Conservation (phyloP, 2,329 filamentous ascomycete species). For the Cladophialophora chaetospira region DNA sequence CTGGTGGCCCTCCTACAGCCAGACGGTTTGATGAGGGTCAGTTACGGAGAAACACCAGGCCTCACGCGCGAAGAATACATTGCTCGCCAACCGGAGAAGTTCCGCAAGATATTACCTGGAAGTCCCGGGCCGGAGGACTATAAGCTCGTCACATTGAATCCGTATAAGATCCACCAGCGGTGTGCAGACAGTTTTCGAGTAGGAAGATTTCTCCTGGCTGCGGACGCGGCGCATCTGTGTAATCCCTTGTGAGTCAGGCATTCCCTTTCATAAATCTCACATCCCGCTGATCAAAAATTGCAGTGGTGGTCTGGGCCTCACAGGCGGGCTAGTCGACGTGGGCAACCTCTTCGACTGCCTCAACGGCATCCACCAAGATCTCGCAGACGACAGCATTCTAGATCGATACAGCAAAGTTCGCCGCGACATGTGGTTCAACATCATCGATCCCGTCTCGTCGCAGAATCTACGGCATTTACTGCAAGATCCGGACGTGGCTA, state of each 20-base stretch:
- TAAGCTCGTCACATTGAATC: constrained; percentile 58
- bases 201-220: constrained; percentile 59
- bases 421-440: constrained; percentile 42
- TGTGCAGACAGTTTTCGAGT: constrained; percentile 61
- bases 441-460: constrained; percentile 45
- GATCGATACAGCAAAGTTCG: constrained; percentile 48
- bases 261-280: no score
- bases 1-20: constrained; percentile 63
- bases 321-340: constrained; percentile 64
- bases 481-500: constrained; percentile 40
- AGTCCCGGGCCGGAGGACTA: constrained; percentile 62
- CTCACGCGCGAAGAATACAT: constrained; percentile 57
- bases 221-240: constrained; percentile 59
- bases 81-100: constrained; percentile 57
- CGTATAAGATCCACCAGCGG: constrained; percentile 64
- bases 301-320: constrained; percentile 64
- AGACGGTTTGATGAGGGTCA: constrained; percentile 64
- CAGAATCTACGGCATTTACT: constrained; percentile 45
- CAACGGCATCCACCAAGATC: constrained; percentile 43
- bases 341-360: constrained; percentile 64
- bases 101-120: constrained; percentile 60
- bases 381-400: constrained; percentile 45
- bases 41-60: constrained; percentile 61
- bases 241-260: constrained; percentile 41
- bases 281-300: no score